phyloP scores from a whole-genome alignment of 371 early-diverging fungal genomes.

The Syncephalastrum monosporum region DNA sequence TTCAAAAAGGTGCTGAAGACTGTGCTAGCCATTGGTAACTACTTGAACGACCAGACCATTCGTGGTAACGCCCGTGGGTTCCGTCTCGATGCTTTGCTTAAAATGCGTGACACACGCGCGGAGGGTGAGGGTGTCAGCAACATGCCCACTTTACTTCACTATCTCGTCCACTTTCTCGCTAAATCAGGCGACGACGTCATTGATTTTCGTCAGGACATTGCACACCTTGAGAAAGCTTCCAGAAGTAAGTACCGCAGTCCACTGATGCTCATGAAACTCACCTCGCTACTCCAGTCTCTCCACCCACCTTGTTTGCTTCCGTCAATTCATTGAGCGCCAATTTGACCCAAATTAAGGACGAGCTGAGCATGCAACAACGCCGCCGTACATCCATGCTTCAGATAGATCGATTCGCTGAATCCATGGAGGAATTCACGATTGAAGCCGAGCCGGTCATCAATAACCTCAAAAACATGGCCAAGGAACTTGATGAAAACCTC shows the following conservation, averaged over 20 bases:
- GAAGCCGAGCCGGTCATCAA: slow-evolving; percentile 42
- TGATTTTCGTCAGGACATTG: slow-evolving; percentile 67
- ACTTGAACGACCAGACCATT: slow-evolving; percentile 73
- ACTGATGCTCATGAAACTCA: slow-evolving; percentile 3
- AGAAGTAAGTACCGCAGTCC: slow-evolving; percentile 38
- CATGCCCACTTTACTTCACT: slow-evolving; percentile 74
- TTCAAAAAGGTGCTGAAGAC: slow-evolving; percentile 65
- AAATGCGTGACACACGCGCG: slow-evolving; percentile 72
- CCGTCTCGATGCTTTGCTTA: slow-evolving; percentile 67
- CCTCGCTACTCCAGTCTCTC: slow-evolving; percentile 47
- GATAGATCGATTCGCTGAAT: slow-evolving; percentile 62
- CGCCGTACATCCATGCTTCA: slow-evolving; percentile 38
- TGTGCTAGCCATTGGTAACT: slow-evolving; percentile 79
- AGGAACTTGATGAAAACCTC: slow-evolving; percentile 54
- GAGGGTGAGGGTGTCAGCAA: slow-evolving; percentile 54
- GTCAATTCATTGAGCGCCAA: slow-evolving; percentile 59
- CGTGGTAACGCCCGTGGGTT: slow-evolving; percentile 86
- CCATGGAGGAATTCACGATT: slow-evolving; percentile 57
- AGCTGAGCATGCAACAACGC: slow-evolving; percentile 39
- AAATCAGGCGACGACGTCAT: slow-evolving; percentile 58
- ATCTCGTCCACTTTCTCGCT: slow-evolving; percentile 64
- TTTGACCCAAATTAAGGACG: slow-evolving; percentile 56
- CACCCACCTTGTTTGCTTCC: slow-evolving; percentile 59
- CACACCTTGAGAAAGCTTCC: slow-evolving; percentile 68
- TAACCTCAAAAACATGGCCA: slow-evolving; percentile 35